Conservation (phyloP, 2,329 filamentous ascomycete genomes). For the Colletotrichum acutatum region DNA sequence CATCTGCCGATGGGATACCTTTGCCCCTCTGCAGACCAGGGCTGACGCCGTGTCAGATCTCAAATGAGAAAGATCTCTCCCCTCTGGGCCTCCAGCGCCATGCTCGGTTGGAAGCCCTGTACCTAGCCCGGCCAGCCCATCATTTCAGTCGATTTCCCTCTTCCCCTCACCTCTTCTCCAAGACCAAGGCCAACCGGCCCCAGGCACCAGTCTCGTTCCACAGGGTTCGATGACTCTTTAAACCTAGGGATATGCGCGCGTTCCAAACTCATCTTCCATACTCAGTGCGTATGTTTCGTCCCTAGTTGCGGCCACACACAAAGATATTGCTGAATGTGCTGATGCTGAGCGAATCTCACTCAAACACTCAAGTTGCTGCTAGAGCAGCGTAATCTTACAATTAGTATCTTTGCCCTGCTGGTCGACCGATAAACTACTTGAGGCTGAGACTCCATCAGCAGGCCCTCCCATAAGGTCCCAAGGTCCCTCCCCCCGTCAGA, state of each 20-base stretch:
- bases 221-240: constrained; percentile 34
- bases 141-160: neutral
- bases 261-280: neutral
- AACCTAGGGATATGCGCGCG: constrained; percentile 2
- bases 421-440: constrained; percentile 35
- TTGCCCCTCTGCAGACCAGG: neutral
- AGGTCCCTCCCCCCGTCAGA: constrained; percentile 28
- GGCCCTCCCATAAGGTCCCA: constrained; percentile 41
- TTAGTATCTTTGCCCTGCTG: constrained; percentile 11
- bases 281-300: neutral
- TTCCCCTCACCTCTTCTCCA: constrained; percentile 14
- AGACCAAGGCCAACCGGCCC: neutral
- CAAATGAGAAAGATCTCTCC: constrained; percentile 12
- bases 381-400: neutral
- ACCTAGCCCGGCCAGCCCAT: constrained; percentile 14
- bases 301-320: neutral
- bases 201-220: constrained; percentile 27
- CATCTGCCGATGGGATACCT: constrained; percentile 6
- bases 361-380: neutral
- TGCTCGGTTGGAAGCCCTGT: constrained; percentile 13
- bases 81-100: neutral
- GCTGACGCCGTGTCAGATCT: constrained; percentile 18
- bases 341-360: neutral
- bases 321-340: neutral
- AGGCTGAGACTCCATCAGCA: constrained; percentile 57